phyloP scores from a whole-genome alignment of 257 asterid species.

The Solanum peruvianum region DNA sequence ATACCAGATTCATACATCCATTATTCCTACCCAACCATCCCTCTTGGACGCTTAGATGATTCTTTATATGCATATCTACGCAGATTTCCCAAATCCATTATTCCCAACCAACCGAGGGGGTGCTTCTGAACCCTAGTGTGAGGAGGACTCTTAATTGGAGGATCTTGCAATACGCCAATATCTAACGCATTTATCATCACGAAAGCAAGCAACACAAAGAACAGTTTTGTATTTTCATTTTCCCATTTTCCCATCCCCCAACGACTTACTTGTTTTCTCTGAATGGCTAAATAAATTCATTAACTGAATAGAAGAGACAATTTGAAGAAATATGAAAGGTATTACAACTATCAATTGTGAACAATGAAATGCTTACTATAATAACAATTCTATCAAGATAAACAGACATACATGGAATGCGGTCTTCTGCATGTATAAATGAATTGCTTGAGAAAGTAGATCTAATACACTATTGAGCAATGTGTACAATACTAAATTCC shows the following conservation, averaged over 20 bases:
- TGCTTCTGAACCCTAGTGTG: not conserved
- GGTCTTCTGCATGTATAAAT: not conserved
- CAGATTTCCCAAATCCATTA: not conserved
- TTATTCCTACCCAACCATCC: not conserved
- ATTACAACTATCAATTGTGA: not conserved
- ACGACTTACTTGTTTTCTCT: not conserved
- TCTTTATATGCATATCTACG: not conserved
- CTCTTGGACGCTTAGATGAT: not conserved
- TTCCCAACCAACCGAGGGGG: not conserved
- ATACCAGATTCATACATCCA: not conserved
- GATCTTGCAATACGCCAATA: not conserved
- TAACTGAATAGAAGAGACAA: not conserved
- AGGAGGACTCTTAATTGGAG: not conserved
- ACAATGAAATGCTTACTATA: not conserved
- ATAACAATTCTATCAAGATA: not conserved
- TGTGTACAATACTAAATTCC: not conserved
- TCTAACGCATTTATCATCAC: not conserved
- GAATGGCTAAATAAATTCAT: not conserved
- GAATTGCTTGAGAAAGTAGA: not conserved
- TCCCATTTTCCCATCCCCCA: not conserved
- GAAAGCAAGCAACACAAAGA: not conserved
- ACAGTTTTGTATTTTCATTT: not conserved
- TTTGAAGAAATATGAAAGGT: not conserved
- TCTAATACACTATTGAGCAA: not conserved
- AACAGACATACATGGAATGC: not conserved